These are phyloP conservation scores for Vachellia collinsii DNA, from an alignment of 306 rosid genomes.

Conservation along the genomic window DNA sequence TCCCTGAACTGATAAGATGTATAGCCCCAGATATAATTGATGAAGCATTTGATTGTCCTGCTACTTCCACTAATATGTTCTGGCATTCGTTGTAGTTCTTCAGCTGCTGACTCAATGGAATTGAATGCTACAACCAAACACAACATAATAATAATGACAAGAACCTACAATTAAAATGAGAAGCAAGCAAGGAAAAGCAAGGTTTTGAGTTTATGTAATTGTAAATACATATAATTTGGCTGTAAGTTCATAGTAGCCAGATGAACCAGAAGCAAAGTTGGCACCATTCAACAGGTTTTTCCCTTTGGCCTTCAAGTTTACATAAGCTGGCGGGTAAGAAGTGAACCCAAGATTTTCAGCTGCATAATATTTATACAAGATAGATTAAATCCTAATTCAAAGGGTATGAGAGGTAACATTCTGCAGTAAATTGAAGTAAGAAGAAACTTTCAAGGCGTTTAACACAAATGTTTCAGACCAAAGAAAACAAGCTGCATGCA, in stretches of 20 bases:
- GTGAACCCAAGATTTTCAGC: constrained; percentile 61
- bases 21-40: constrained; percentile 60
- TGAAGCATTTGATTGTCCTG: constrained; percentile 53
- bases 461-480: background rate
- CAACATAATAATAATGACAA: background rate
- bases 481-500: background rate
- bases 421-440: background rate
- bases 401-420: background rate
- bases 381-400: background rate
- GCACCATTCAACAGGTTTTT: constrained; percentile 46
- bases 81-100: constrained; percentile 66
- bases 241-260: constrained; percentile 64
- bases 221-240: constrained; percentile 68
- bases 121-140: constrained; percentile 49
- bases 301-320: constrained; percentile 45
- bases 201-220: constrained; percentile 18
- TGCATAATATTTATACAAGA: constrained; percentile 12
- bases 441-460: background rate
- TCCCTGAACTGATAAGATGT: constrained; percentile 58
- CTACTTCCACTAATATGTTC: constrained; percentile 45
- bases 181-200: background rate
- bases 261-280: constrained; percentile 69
- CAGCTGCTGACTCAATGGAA: constrained; percentile 61
- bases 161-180: background rate
- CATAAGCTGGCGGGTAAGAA: constrained; percentile 54